Conservation (phyloP, 2,329 filamentous ascomycete genomes). For the Paraphoma chrysanthemicola region DNA sequence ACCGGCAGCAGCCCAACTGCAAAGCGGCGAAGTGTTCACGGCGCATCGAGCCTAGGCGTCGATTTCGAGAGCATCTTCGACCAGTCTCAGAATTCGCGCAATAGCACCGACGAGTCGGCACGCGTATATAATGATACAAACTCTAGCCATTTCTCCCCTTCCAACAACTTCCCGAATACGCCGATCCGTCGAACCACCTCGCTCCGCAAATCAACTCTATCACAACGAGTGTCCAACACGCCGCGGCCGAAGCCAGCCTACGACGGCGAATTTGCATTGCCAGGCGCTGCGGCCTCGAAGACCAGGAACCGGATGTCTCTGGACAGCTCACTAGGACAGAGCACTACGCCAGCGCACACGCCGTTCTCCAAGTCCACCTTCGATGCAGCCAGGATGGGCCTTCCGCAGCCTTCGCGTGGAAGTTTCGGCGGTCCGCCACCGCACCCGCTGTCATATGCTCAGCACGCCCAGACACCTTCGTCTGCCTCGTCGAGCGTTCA, state of each 20-base stretch:
- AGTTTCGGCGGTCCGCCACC: slow-evolving; percentile 48
- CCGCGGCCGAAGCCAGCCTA: slow-evolving; percentile 47
- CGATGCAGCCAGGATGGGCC: slow-evolving; percentile 35
- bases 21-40: slow-evolving; percentile 88
- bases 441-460: slow-evolving; percentile 84
- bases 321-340: slow-evolving; percentile 76
- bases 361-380: slow-evolving; percentile 49
- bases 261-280: slow-evolving; percentile 61
- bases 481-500: slow-evolving; percentile 80
- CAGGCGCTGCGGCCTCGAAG: slow-evolving; percentile 61
- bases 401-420: slow-evolving; percentile 30
- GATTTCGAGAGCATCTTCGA: slow-evolving; percentile 80
- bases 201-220: slow-evolving; percentile 83
- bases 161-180: slow-evolving; percentile 32
- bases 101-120: slow-evolving; percentile 30
- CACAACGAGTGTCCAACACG: slow-evolving; percentile 71
- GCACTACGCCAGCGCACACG: slow-evolving; percentile 71
- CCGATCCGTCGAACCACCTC: slow-evolving; percentile 66
- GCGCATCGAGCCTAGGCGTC: slow-evolving; percentile 65
- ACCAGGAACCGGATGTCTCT: slow-evolving; percentile 75
- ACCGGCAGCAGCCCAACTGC: slow-evolving; percentile 84
- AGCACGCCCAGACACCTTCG: slow-evolving; percentile 85
- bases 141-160: slow-evolving; percentile 31
- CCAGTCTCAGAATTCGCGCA: slow-evolving; percentile 42
- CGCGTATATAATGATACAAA: slow-evolving; percentile 35